phyloP scores from a whole-genome alignment of 1,139 yeast species.

The Meyerozyma sp. region DNA sequence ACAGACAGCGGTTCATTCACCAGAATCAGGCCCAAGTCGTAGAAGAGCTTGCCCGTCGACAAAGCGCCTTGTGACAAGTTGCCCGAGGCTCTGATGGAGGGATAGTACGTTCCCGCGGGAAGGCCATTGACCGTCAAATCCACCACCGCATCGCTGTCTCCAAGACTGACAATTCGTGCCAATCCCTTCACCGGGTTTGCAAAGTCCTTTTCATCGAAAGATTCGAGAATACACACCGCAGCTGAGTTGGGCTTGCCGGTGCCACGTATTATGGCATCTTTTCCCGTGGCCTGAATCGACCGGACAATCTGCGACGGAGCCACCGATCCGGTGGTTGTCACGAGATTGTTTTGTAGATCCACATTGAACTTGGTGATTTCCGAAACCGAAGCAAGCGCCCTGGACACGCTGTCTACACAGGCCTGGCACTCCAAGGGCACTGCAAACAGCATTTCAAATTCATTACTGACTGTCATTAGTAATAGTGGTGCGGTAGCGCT shows the following conservation, averaged over 20 bases:
- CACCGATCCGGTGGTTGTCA: slow-evolving; percentile 56
- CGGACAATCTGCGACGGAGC: slow-evolving; percentile 68
- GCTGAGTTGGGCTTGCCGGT: slow-evolving; percentile 85
- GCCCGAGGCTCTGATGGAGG: slow-evolving; percentile 66
- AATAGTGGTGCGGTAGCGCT: not conserved
- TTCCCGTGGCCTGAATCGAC: slow-evolving; percentile 66
- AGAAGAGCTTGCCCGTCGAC: slow-evolving; percentile 55
- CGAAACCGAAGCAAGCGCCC: slow-evolving; percentile 42
- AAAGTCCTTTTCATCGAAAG: slow-evolving; percentile 47
- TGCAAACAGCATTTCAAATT: slow-evolving; percentile 61
- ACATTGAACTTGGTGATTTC: slow-evolving; percentile 47
- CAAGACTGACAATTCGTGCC: slow-evolving; percentile 77
- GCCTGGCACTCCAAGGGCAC: slow-evolving; percentile 72
- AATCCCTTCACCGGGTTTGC: slow-evolving; percentile 74
- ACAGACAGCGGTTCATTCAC: slow-evolving; percentile 30
- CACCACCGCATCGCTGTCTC: slow-evolving; percentile 46
- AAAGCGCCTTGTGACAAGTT: slow-evolving; percentile 71
- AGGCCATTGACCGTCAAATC: slow-evolving; percentile 79
- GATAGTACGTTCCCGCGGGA: slow-evolving; percentile 58
- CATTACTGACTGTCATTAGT: not conserved
- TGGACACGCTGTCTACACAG: slow-evolving; percentile 58
- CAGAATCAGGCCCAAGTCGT: slow-evolving; percentile 44
- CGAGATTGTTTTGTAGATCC: slow-evolving; percentile 52
- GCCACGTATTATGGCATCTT: slow-evolving; percentile 89
- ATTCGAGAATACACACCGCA: slow-evolving; percentile 85